Base-by-base conservation (phyloP, 2,329 filamentous ascomycete species). In the Xenoacremonium recifei region DNA sequence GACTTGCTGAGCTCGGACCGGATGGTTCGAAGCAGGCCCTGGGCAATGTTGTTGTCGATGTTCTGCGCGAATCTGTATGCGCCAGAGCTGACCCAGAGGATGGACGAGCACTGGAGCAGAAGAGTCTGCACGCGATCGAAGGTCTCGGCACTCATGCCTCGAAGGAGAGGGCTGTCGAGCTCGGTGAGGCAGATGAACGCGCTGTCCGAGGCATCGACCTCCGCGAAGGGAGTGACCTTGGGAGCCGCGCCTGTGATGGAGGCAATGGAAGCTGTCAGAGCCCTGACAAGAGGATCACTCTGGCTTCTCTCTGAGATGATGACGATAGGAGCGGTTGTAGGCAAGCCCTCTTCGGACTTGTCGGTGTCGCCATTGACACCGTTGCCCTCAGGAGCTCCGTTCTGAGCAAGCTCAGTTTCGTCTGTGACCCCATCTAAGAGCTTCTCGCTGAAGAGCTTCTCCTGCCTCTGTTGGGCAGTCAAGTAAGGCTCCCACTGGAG, bases 1-100 rank as follows among this genome's bases (percentile, higher is more conserved):
- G 62, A 62, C 35, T 72, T 66, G 18, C 64, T 63, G 2, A 68
- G 67, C 49, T 76, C 73, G 2, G 72, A 73, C 1, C 72, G 70
- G 17, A 75, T 61, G 2, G 67, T 69, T 21, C 73, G 63, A 43
- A 68, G 64, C 3, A 76, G 58, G 21, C 72, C 73, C 7, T 66
- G 63, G 0, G 73, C 59, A 60, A 76, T 69, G 52, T 72, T 73
- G 37, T 64, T 54, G 34, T 68, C 61, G 3, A 63, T 70, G 45
- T 59, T 64, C 10, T 58, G 45, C 4, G 63, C 62, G 21, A 59
- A 59, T 13, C 58, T 56, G 40, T 67, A 70, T 1, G 67, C 68
- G 7, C 69, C 70, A 3, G 58, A 53, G 5, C 65, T 63, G 4
- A 68, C 64, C 69, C 69, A 72, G 10, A 72, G 59, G 10, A 65